phyloP scores from a whole-genome alignment of 2,329 filamentous ascomycete genomes.

The Fusarium anguioides region DNA sequence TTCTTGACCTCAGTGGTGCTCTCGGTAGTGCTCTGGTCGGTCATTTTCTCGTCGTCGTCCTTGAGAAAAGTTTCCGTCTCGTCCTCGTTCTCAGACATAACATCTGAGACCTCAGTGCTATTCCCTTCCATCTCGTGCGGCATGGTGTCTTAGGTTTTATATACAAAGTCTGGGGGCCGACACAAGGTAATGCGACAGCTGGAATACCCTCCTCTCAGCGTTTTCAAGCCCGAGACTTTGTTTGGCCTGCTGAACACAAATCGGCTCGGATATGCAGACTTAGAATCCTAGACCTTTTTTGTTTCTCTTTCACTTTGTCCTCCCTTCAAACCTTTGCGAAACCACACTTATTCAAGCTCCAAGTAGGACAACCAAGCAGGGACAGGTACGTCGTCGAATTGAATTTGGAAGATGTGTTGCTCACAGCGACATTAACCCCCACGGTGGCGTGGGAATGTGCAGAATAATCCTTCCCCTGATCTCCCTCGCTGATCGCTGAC shows the following conservation, averaged over 20 bases:
- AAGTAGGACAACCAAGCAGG: slow-evolving; percentile 48
- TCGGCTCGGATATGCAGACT: slow-evolving; percentile 51
- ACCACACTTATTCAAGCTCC: slow-evolving; percentile 50
- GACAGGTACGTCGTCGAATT: slow-evolving; percentile 40
- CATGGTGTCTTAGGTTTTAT: slow-evolving; percentile 67
- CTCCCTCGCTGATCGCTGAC: slow-evolving; percentile 22
- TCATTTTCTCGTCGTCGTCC: slow-evolving; percentile 65
- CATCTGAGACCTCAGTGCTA: slow-evolving; percentile 67
- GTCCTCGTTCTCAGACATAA: slow-evolving; percentile 69
- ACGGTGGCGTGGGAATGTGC: slow-evolving; percentile 39
- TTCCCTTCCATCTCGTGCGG: slow-evolving; percentile 65
- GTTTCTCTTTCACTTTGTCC: slow-evolving; percentile 34
- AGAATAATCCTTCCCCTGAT: slow-evolving; percentile 27
- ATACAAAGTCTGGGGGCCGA: slow-evolving; percentile 44
- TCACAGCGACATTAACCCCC: slow-evolving; percentile 35
- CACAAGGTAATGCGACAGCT: slow-evolving; percentile 34
- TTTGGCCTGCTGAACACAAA: slow-evolving; percentile 38
- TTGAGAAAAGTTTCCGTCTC: slow-evolving; percentile 57
- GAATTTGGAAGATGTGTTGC: slow-evolving; percentile 26
- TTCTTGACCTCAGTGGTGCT: slow-evolving; percentile 68
- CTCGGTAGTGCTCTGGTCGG: slow-evolving; percentile 59
- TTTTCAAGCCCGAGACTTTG: slow-evolving; percentile 27
- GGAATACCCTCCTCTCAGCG: slow-evolving; percentile 40
- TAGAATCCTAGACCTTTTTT: slow-evolving; percentile 40
- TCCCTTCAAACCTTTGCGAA: slow-evolving; percentile 47